Evolutionary conservation across 192 early-diverging fungal species (phyloP).

Genomic region (Obelidium mucronatum): DNA sequence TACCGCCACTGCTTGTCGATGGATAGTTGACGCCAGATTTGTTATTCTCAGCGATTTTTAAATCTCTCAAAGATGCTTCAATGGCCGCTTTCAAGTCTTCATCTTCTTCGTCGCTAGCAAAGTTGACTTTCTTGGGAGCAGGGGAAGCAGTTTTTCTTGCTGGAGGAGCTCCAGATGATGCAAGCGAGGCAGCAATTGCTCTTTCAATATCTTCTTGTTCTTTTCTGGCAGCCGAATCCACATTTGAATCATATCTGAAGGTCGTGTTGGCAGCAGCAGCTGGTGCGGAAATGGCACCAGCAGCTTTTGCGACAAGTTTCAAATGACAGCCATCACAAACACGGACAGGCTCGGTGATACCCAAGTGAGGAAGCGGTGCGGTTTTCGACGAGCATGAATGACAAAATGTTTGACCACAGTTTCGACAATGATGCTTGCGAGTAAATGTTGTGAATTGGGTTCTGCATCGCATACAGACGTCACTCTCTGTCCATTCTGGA

Average conservation of each 20-base stretch:
- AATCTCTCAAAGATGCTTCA: conserved; percentile 85
- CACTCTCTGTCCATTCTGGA: conserved; percentile 95
- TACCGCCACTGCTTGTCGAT: neutral
- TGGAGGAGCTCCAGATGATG: conserved; percentile 8
- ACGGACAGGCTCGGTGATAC: conserved; percentile 87
- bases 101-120: conserved; percentile 69
- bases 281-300: conserved; percentile 27
- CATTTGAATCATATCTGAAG: neutral
- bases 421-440: conserved; percentile 98
- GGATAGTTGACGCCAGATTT: conserved; percentile 45
- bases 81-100: conserved; percentile 94
- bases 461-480: conserved; percentile 94
- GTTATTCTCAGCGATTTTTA: conserved; percentile 50
- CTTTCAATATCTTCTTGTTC: conserved; percentile 56
- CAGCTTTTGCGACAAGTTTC: conserved; percentile 65
- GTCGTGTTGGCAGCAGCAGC: neutral
- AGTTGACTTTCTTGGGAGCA: neutral
- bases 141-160: conserved; percentile 1
- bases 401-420: conserved; percentile 95
- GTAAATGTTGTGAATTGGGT: conserved; percentile 92
- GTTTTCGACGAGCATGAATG: conserved; percentile 91
- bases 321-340: conserved; percentile 95
- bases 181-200: conserved; percentile 51
- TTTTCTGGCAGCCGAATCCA: conserved; percentile 33
- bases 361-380: conserved; percentile 83